Percentiles rank a stretch among this genome's conserved stretches.
Conservation (phyloP, 1,284 basidiomycete genomes). For the Earliella scabrosa region DNA sequence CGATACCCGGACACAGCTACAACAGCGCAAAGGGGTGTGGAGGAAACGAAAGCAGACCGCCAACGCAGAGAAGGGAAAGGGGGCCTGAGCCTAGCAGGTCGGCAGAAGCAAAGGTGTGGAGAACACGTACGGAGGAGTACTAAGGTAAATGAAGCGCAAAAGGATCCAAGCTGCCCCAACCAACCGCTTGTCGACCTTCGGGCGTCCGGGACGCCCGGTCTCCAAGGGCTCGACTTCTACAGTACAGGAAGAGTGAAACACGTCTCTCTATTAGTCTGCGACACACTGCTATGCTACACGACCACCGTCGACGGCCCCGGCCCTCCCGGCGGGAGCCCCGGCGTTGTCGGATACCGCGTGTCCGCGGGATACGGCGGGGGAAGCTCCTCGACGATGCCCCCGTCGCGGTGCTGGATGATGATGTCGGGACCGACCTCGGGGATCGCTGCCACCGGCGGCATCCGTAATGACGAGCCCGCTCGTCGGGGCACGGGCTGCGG, state of each 20-base stretch:
- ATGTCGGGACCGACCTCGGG: slow-evolving; percentile 33
- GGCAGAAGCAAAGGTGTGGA: slow-evolving; percentile 1
- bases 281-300: background rate
- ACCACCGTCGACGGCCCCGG: background rate
- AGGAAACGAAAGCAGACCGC: background rate
- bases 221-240: background rate
- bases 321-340: background rate
- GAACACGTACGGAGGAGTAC: background rate
- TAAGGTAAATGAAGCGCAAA: background rate
- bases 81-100: slow-evolving; percentile 23
- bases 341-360: background rate
- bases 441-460: slow-evolving; percentile 21
- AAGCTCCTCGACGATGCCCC: slow-evolving; percentile 37
- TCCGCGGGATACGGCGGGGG: slow-evolving; percentile 34
- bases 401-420: slow-evolving; percentile 39
- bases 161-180: background rate
- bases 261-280: background rate
- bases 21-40: background rate
- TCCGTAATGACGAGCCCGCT: slow-evolving; percentile 19
- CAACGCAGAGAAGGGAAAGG: slow-evolving; percentile 4
- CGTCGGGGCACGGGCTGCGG: slow-evolving; percentile 18
- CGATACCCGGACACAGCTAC: background rate
- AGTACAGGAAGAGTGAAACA: background rate
- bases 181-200: background rate
- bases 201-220: background rate